These are phyloP conservation scores for Sistotremastrum suecicum DNA, from an alignment of 768 basidiomycete species.

Conservation along the genomic window DNA sequence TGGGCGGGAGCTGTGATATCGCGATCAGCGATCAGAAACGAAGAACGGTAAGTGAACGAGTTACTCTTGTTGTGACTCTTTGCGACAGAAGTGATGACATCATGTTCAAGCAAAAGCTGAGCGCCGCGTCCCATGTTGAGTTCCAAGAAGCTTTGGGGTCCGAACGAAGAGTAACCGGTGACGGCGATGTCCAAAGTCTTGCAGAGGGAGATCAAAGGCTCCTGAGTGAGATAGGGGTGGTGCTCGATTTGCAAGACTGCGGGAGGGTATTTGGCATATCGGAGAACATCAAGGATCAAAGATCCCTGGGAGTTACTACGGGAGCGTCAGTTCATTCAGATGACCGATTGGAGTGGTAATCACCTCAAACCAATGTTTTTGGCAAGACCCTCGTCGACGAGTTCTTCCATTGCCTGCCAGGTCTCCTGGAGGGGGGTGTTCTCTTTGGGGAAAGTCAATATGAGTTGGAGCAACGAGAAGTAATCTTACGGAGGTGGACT, in stretches of 20 bases:
- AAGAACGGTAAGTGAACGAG: conserved; percentile 4
- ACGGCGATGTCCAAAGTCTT: conserved; percentile 32
- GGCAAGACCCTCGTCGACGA: conserved; percentile 53
- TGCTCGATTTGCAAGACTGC: conserved; percentile 47
- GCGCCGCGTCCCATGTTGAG: conserved; percentile 42
- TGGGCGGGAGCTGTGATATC: conserved; percentile 33
- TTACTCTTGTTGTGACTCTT: conserved; percentile 38
- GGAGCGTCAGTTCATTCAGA: background rate
- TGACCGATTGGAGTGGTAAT: conserved; percentile 1
- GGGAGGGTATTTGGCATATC: conserved; percentile 56
- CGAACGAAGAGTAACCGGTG: conserved; percentile 45
- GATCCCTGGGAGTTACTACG: conserved; percentile 61
- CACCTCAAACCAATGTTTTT: conserved; percentile 75
- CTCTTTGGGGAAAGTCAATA: conserved; percentile 18
- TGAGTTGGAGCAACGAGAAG: conserved; percentile 1
- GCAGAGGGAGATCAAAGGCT: conserved; percentile 28
- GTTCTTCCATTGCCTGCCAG: conserved; percentile 69
- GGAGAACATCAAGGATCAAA: conserved; percentile 60
- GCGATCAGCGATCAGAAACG: background rate
- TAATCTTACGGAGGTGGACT: conserved; percentile 41
- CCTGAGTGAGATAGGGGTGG: conserved; percentile 41
- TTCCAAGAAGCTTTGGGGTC: conserved; percentile 46
- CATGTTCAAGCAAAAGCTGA: conserved; percentile 39
- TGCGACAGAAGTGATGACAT: conserved; percentile 30
- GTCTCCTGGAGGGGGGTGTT: conserved; percentile 69